A percentile compares a stretch with the other conserved stretches of the same genome.
These are phyloP conservation scores for Auriscalpium orientale DNA, from an alignment of 768 basidiomycete species.

Conservation along the genomic window DNA sequence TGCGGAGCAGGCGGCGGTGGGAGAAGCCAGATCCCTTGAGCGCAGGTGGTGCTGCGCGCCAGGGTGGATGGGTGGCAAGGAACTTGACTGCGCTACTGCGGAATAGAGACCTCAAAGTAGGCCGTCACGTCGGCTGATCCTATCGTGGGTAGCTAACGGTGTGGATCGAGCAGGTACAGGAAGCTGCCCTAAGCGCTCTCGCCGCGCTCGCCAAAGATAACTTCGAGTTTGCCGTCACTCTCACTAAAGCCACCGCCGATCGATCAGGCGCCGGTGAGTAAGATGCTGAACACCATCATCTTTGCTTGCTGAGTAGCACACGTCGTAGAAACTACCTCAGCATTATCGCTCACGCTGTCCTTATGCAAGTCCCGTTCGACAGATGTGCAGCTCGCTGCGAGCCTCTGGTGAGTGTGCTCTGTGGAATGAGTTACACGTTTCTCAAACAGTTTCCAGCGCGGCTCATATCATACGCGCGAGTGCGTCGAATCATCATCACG, in stretches of 20 bases:
- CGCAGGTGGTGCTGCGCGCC: conserved; percentile 24
- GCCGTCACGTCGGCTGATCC: background rate
- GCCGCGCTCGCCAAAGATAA: conserved; percentile 65
- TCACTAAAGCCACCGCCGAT: conserved; percentile 31
- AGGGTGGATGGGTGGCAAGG: conserved; percentile 55
- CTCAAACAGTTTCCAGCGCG: conserved; percentile 31
- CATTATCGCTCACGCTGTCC: conserved; percentile 38
- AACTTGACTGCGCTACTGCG: conserved; percentile 41
- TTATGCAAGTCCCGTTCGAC: conserved; percentile 50
- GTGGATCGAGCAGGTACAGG: conserved; percentile 41
- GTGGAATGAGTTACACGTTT: background rate
- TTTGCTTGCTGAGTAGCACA: background rate
- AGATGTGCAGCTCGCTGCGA: conserved; percentile 64
- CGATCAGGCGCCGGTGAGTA: conserved; percentile 5
- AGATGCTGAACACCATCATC: background rate
- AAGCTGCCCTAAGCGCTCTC: conserved; percentile 56
- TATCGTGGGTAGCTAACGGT: background rate
- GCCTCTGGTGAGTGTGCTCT: conserved; percentile 46
- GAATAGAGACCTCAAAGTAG: conserved; percentile 49
- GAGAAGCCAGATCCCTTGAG: conserved; percentile 47
- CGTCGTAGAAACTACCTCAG: conserved; percentile 20
- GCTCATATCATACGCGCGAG: conserved; percentile 56
- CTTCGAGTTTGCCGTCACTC: conserved; percentile 36
- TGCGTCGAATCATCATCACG: conserved; percentile 20
- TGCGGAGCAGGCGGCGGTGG: conserved; percentile 63